These are phyloP conservation scores for Sphaceloma murrayae DNA, from an alignment of 2,329 filamentous ascomycete genomes.

Conservation along the genomic window DNA sequence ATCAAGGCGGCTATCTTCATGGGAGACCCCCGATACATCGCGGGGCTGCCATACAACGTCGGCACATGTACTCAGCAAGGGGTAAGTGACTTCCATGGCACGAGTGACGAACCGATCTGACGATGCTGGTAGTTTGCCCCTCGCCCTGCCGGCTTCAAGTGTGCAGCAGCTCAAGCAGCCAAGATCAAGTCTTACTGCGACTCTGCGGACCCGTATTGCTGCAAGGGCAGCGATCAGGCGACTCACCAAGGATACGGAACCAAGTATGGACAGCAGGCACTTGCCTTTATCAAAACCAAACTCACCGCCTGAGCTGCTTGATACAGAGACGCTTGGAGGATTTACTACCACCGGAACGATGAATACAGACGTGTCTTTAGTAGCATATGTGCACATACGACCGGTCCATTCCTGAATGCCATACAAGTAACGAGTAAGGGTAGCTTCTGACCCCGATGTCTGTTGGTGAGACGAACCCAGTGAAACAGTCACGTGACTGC, in stretches of 20 bases:
- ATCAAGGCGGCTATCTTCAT: slow-evolving; percentile 25
- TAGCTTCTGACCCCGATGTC: too few species aligned
- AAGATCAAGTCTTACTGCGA: slow-evolving; percentile 60
- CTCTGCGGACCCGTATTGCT: slow-evolving; percentile 55
- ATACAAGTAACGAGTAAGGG: too few species aligned
- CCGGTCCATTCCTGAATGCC: too few species aligned
- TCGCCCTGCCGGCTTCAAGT: slow-evolving; percentile 48
- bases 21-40: slow-evolving; percentile 45
- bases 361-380: too few species aligned
- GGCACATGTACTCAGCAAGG: slow-evolving; percentile 51
- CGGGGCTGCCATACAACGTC: slow-evolving; percentile 50
- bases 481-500: too few species aligned
- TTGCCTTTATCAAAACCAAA: slow-evolving; percentile 51
- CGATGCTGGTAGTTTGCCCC: slow-evolving; percentile 46
- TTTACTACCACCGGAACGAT: neutral
- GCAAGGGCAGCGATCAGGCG: slow-evolving; percentile 51
- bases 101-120: slow-evolving; percentile 1
- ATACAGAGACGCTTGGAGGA: neutral
- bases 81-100: slow-evolving; percentile 37
- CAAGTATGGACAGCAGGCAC: slow-evolving; percentile 51
- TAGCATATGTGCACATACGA: too few species aligned
- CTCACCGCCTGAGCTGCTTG: slow-evolving; percentile 23
- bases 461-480: too few species aligned
- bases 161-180: slow-evolving; percentile 39
- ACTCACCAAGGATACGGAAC: slow-evolving; percentile 53